Evolutionary conservation across 257 asterid species (phyloP).

Genomic region (Misopates orontium): DNA sequence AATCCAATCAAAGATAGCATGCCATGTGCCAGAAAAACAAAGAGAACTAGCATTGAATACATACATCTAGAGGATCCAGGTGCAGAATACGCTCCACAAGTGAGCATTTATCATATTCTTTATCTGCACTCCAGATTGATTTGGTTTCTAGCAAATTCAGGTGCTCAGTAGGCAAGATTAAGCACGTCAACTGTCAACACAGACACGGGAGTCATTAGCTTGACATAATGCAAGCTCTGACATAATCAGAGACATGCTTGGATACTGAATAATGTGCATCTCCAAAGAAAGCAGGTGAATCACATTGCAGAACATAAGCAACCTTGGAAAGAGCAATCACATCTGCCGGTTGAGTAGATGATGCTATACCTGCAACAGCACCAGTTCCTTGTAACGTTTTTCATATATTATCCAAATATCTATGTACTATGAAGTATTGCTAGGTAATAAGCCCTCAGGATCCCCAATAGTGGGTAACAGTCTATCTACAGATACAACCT

Average conservation of each 20-base stretch:
- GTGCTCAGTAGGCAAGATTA: constrained; percentile 74
- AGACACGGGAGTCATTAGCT: constrained; percentile 29
- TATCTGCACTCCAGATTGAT: constrained; percentile 90
- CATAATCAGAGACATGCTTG: constrained; percentile 10
- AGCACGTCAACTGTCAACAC: constrained; percentile 80
- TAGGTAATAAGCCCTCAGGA: constrained; percentile 20
- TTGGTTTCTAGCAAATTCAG: constrained; percentile 55
- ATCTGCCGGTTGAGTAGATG: constrained; percentile 63
- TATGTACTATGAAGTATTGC: constrained; percentile 18
- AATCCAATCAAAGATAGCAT: constrained; percentile 5
- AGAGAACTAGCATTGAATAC: constrained; percentile 21
- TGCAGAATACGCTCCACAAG: constrained; percentile 81
- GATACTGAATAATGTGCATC: constrained; percentile 15
- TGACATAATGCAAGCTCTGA: constrained; percentile 20
- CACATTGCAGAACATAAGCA: constrained; percentile 22
- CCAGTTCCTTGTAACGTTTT: constrained; percentile 27
- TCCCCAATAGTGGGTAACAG: constrained; percentile 3
- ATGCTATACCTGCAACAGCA: constrained; percentile 60
- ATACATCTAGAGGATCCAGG: constrained; percentile 83
- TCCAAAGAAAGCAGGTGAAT: not conserved
- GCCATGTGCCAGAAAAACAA: constrained; percentile 14
- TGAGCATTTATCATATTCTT: constrained; percentile 57
- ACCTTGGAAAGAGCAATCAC: constrained; percentile 87
- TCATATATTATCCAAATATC: constrained; percentile 17
- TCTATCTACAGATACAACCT: constrained; percentile 12